phyloP scores from a whole-genome alignment of 2,329 filamentous ascomycete species.

The Colletotrichum chlorophyti region DNA sequence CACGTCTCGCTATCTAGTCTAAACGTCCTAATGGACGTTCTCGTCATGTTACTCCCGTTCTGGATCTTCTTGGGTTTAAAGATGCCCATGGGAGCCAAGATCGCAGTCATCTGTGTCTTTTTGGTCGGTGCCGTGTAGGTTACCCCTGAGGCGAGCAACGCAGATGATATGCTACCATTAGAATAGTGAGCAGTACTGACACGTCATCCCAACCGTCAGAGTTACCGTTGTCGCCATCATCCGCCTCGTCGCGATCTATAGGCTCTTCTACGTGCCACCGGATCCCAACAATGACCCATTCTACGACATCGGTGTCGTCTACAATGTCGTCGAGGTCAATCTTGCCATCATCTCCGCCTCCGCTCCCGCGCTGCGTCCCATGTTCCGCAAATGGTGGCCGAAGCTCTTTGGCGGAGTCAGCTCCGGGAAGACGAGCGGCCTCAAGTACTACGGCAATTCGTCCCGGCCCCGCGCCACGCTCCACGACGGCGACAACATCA shows the following conservation, averaged over 20 bases:
- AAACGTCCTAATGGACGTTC: slow-evolving; percentile 43
- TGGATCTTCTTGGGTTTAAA: slow-evolving; percentile 48
- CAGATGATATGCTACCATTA: too few species aligned
- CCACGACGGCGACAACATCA: slow-evolving; percentile 11
- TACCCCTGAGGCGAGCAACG: too few species aligned
- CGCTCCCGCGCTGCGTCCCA: slow-evolving; percentile 41
- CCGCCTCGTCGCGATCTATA: slow-evolving; percentile 39
- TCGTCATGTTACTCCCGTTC: slow-evolving; percentile 44
- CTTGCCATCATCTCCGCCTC: slow-evolving; percentile 45
- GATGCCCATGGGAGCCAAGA: slow-evolving; percentile 44
- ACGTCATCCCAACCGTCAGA: too few species aligned
- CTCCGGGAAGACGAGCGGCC: slow-evolving; percentile 3
- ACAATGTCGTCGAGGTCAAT: slow-evolving; percentile 41
- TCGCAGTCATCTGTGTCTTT: slow-evolving; percentile 48
- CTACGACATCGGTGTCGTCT: slow-evolving; percentile 40
- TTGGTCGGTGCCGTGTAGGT: slow-evolving; percentile 45
- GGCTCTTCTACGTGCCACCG: slow-evolving; percentile 32
- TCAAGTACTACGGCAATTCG: slow-evolving; percentile 14
- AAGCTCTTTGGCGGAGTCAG: slow-evolving; percentile 35
- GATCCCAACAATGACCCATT: slow-evolving; percentile 33
- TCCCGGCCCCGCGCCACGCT: slow-evolving; percentile 5
- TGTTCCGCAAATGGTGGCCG: slow-evolving; percentile 42
- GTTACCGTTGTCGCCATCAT: slow-evolving; percentile 41
- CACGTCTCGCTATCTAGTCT: slow-evolving; percentile 26
- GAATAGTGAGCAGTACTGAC: too few species aligned